Evolutionary conservation across 2,329 filamentous ascomycete species (phyloP).

Genomic region (Cryphonectria nitschkei): DNA sequence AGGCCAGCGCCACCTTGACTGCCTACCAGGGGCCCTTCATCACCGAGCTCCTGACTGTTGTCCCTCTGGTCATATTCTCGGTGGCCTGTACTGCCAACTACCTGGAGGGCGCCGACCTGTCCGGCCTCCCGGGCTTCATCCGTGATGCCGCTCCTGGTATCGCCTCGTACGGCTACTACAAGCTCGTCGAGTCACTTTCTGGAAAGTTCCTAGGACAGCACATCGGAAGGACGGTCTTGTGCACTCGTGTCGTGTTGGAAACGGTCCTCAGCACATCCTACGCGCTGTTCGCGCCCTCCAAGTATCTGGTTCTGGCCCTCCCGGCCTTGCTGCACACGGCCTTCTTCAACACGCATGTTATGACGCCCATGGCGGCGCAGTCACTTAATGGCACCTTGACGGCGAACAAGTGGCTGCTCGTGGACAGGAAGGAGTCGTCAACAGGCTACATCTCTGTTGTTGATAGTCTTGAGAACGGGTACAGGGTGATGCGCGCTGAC

Average conservation of each 20-base stretch:
- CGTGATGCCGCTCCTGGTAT: slow-evolving; percentile 68
- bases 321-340: slow-evolving; percentile 75
- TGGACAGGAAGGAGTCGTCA: slow-evolving; percentile 82
- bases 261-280: slow-evolving; percentile 68
- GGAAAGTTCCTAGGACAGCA: slow-evolving; percentile 47
- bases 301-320: slow-evolving; percentile 65
- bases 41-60: slow-evolving; percentile 74
- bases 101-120: slow-evolving; percentile 64
- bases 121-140: slow-evolving; percentile 57
- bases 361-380: slow-evolving; percentile 61
- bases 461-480: slow-evolving; percentile 72
- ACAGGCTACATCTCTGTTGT: slow-evolving; percentile 94
- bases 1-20: slow-evolving; percentile 67
- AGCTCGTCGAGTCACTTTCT: slow-evolving; percentile 48
- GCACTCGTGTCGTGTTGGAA: slow-evolving; percentile 75
- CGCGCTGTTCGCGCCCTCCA: slow-evolving; percentile 69
- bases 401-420: slow-evolving; percentile 69
- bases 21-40: slow-evolving; percentile 73
- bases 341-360: slow-evolving; percentile 74
- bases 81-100: slow-evolving; percentile 66
- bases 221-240: slow-evolving; percentile 64
- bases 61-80: slow-evolving; percentile 68
- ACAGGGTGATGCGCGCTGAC: slow-evolving; percentile 86
- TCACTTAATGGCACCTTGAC: slow-evolving; percentile 69
- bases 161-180: slow-evolving; percentile 68